These are phyloP conservation scores for Plantago elongata DNA, from an alignment of 257 asterid species.

Conservation along the genomic window DNA sequence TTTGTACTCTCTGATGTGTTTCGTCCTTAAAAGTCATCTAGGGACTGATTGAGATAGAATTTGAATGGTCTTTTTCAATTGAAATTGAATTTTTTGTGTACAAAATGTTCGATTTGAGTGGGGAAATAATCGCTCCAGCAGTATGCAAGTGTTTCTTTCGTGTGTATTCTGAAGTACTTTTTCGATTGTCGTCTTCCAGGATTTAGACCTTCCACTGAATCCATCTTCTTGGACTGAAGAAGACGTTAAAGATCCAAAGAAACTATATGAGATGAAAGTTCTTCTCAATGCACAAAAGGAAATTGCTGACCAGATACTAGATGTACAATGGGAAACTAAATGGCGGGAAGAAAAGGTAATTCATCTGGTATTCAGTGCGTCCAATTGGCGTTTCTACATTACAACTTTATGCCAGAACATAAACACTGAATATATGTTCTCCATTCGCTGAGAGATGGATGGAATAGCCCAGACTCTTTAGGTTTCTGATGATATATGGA, in stretches of 20 bases:
- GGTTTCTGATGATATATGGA: no score
- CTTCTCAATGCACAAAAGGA: conserved; percentile 91
- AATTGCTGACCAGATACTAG: conserved; percentile 72
- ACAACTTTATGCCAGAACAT: neutral
- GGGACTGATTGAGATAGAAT: no score
- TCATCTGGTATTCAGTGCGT: neutral
- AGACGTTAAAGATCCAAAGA: conserved; percentile 89
- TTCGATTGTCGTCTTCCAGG: conserved; percentile 38
- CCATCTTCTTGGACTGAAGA: conserved; percentile 81
- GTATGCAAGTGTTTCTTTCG: conserved; percentile 16
- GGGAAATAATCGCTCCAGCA: no score
- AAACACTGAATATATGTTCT: no score
- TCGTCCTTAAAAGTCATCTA: neutral
- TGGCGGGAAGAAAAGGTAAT: conserved; percentile 93
- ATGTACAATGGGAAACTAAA: conserved; percentile 82
- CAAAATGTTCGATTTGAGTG: no score
- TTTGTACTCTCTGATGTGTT: no score
- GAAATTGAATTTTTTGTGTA: no score
- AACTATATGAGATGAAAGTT: conserved; percentile 78
- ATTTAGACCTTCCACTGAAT: conserved; percentile 69
- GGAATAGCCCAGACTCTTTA: no score
- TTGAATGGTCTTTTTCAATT: no score
- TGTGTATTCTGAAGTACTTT: conserved; percentile 8
- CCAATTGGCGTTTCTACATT: neutral
- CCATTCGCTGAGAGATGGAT: no score